Evolutionary conservation across 495 filamentous ascomycete species (phyloP), one percentile per base, ranked within the genome.

Genomic region (Penicillium pancosmium): DNA sequence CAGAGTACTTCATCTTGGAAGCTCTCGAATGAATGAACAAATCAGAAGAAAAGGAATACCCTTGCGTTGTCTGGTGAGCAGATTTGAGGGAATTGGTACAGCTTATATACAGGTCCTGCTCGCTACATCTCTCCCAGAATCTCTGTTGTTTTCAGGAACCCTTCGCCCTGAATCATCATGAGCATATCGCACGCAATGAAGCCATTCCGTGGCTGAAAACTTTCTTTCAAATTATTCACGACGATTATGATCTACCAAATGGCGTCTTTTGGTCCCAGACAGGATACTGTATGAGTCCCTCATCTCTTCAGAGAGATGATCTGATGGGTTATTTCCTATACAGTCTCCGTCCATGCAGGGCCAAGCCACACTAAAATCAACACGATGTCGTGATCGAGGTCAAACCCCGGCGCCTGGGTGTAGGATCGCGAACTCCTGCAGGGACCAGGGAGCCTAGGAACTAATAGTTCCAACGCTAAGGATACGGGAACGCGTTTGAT

Each of bases 41-140:
- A 36, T 40, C 19, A 57, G 19, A 36, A n/a, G 44, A 1, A 50
- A 9, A 18, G 27, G 19, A 40, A 40, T 27, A 6, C 61, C 52
- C 21, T 46, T 35, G 44, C 36, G 34, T 33, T 52, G 40, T 41
- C 16, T 23, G 23, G 52, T 69, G 70, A 73, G 69, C 60, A 63
- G 11, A 66, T 68, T 67, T 70, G 69, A 70, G 71, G 53, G 67
- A 59, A 62, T 58, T 71, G 21, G 19, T 5, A 11, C 7, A 13
- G 18, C 56, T 65, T 70, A 70, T 63, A 70, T 70, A 68, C 41
- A 48, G 33, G 11, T 36, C 54, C 35, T 18, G 11, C n/a, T 12
- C 23, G 34, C 10, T 50, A 3, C 18, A 13, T 16, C 25, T 57
- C 33, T 27, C 33, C 41, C n/a, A 52, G 31, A 12, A 12, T 27